Conservation (phyloP, 2,329 filamentous ascomycete genomes). For the Alternaria triticina region DNA sequence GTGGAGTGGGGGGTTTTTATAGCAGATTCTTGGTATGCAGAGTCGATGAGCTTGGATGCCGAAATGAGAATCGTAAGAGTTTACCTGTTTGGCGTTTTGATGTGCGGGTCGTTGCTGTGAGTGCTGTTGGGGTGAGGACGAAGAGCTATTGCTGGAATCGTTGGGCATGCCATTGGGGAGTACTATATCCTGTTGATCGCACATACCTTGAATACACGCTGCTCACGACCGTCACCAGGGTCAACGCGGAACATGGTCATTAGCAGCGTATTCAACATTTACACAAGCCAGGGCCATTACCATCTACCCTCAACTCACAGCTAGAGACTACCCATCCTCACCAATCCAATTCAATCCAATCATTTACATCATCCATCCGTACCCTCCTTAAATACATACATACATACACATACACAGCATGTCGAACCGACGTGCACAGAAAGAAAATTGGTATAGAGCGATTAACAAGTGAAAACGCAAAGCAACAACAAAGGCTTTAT, state of each 20-base stretch:
- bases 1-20: not conserved
- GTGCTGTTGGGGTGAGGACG: not conserved
- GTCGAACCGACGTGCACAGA: not conserved
- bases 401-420: slow-evolving; percentile 1
- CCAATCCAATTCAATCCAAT: not conserved
- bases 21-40: not conserved
- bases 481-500: slow-evolving; percentile 14
- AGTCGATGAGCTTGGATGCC: not conserved
- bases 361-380: not conserved
- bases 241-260: not conserved
- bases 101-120: not conserved
- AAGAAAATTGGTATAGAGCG: slow-evolving; percentile 19
- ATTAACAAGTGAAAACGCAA: not conserved
- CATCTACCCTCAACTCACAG: not conserved
- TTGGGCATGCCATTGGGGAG: not conserved
- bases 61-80: not conserved
- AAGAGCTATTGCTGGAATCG: too few relatives aligned
- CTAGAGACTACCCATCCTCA: not conserved
- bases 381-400: not conserved
- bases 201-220: accelerated
- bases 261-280: not conserved
- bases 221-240: accelerated
- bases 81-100: not conserved
- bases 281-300: not conserved
- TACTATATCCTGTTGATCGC: not conserved